phyloP scores from a whole-genome alignment of 2,329 filamentous ascomycete genomes.

The Aureobasidium sp. region DNA sequence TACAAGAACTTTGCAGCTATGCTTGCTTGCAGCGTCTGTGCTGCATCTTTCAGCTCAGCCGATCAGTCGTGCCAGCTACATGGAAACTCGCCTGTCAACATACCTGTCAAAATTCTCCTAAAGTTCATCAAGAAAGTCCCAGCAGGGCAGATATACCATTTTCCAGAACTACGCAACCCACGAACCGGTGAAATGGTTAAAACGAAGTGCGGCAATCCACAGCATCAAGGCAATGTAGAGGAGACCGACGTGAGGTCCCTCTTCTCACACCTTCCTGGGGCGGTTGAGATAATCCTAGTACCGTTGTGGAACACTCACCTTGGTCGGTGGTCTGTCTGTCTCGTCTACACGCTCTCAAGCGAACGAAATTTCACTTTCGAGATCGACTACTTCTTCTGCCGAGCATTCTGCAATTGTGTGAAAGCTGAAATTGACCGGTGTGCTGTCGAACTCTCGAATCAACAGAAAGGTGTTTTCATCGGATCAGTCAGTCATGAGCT shows the following conservation, averaged over 20 bases:
- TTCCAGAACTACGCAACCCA: not conserved
- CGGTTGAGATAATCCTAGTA: slow-evolving; percentile 43
- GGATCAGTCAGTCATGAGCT: slow-evolving; percentile 44
- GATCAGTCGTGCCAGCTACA: not conserved
- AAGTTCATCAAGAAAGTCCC: slow-evolving; percentile 10
- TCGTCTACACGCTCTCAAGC: slow-evolving; percentile 39
- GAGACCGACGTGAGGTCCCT: slow-evolving; percentile 20
- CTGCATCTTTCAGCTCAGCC: not conserved
- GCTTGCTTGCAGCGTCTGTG: not conserved
- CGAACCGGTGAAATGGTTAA: not conserved
- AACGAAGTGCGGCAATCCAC: not conserved
- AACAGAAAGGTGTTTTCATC: slow-evolving; percentile 43
- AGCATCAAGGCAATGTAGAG: not conserved
- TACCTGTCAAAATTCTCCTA: not conserved
- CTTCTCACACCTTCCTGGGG: slow-evolving; percentile 35
- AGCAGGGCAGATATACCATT: not conserved
- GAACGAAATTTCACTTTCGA: slow-evolving; percentile 32
- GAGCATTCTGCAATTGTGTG: slow-evolving; percentile 33
- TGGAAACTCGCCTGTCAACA: not conserved
- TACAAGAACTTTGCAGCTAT: not conserved
- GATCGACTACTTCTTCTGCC: slow-evolving; percentile 30
- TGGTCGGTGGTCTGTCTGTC: slow-evolving; percentile 22
- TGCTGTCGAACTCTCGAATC: slow-evolving; percentile 32
- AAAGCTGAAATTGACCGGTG: slow-evolving; percentile 33
- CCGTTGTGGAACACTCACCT: slow-evolving; percentile 44